phyloP scores from a whole-genome alignment of 306 rosid genomes.

The Fragaria vesca region DNA sequence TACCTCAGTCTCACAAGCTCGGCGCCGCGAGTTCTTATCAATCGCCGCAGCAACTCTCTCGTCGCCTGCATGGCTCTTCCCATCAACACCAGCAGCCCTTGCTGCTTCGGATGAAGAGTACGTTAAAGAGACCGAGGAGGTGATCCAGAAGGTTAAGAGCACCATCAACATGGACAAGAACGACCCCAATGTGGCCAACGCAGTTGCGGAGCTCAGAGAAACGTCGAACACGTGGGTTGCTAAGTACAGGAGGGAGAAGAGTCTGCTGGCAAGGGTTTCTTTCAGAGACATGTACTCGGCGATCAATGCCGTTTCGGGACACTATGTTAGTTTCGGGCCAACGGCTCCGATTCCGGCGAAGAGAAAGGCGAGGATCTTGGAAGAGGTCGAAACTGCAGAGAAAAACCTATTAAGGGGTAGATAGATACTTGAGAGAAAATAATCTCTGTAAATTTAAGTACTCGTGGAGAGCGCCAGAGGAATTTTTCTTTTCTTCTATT shows the following conservation, averaged over 20 bases:
- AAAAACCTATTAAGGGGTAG: slow-evolving; percentile 84
- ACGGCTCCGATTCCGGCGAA: slow-evolving; percentile 90
- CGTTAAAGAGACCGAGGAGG: slow-evolving; percentile 73
- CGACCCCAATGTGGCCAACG: slow-evolving; percentile 73
- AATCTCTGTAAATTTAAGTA: neutral
- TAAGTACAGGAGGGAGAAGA: slow-evolving; percentile 81
- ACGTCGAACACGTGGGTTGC: slow-evolving; percentile 91
- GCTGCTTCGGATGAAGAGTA: slow-evolving; percentile 78
- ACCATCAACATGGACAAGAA: slow-evolving; percentile 70
- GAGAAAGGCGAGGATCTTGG: slow-evolving; percentile 75
- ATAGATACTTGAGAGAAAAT: slow-evolving; percentile 17
- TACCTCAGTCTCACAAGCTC: neutral
- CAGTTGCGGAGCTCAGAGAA: slow-evolving; percentile 78
- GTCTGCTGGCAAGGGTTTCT: slow-evolving; percentile 69
- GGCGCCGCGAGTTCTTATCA: slow-evolving; percentile 76
- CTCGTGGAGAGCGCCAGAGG: neutral
- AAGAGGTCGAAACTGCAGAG: slow-evolving; percentile 82
- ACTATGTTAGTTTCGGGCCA: slow-evolving; percentile 92
- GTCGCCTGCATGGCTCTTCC: slow-evolving; percentile 35
- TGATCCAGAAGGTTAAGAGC: slow-evolving; percentile 63
- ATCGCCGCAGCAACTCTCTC: slow-evolving; percentile 38
- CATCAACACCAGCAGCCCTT: slow-evolving; percentile 38
- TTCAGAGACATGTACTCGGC: slow-evolving; percentile 93
- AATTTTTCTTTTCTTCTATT: neutral
- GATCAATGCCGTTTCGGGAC: slow-evolving; percentile 84